Evolutionary conservation across 352 stramenopile genomes (phyloP).

Genomic region (Phytophthora pini): DNA sequence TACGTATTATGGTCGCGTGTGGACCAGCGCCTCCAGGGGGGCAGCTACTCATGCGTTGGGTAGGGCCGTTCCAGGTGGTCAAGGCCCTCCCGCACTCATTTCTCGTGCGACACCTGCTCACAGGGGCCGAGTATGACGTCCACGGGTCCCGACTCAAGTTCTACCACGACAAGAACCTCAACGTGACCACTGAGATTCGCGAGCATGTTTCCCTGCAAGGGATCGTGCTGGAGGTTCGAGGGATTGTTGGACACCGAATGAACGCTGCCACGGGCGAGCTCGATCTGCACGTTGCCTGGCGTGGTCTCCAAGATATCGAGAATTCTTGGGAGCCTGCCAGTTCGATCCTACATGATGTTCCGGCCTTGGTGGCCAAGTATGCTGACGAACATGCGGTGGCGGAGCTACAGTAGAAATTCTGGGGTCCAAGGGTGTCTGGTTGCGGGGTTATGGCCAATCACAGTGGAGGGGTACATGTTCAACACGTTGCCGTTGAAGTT

Average conservation of each 20-base stretch:
- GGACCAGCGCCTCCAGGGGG: constrained; percentile 5
- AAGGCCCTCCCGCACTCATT: constrained; percentile 17
- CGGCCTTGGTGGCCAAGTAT: constrained; percentile 6
- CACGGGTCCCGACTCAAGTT: constrained; percentile 9
- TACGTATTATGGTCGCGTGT: constrained; percentile 19
- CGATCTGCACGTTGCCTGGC: constrained; percentile 14
- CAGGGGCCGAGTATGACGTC: constrained; percentile 7
- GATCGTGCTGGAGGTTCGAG: constrained; percentile 9
- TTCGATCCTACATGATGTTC: constrained; percentile 18
- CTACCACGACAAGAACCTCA: constrained; percentile 8
- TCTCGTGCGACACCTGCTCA: constrained; percentile 19
- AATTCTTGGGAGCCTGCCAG: constrained; percentile 17
- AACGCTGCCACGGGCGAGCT: constrained; percentile 3
- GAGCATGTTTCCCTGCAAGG: constrained; percentile 11
- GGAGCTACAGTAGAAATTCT: neutral
- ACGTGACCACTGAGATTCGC: constrained; percentile 15
- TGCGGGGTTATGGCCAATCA: neutral
- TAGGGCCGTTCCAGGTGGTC: constrained; percentile 10
- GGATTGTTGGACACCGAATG: neutral
- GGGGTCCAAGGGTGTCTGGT: neutral
- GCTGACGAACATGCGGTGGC: neutral
- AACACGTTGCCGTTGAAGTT: too few relatives aligned
- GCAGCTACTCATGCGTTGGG: constrained; percentile 15
- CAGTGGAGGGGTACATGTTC: too few relatives aligned
- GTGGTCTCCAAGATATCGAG: constrained; percentile 13